A percentile compares a stretch with the other conserved stretches of the same genome.
These are phyloP conservation scores for Phytopythium ostracodes DNA, from an alignment of 352 stramenopile species.

Conservation along the genomic window DNA sequence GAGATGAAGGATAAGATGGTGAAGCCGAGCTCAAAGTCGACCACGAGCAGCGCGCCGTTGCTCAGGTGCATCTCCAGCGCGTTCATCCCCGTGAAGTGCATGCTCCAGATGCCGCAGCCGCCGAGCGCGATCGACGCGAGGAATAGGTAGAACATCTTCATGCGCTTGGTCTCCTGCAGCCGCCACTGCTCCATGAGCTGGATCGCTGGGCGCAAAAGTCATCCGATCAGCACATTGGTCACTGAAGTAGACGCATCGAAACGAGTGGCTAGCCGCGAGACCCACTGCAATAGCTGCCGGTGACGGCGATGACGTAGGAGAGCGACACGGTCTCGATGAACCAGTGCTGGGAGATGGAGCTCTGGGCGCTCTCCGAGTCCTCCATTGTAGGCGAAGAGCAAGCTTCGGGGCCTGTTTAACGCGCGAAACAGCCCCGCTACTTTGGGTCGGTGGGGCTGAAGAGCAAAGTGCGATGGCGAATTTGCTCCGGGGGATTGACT, in stretches of 20 bases:
- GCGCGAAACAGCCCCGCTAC: background rate
- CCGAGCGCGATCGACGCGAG: conserved; percentile 40
- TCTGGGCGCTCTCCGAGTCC: background rate
- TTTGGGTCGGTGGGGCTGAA: background rate
- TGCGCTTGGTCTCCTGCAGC: conserved; percentile 19
- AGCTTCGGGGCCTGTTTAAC: background rate
- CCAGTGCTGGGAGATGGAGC: conserved; percentile 35
- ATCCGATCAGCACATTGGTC: background rate
- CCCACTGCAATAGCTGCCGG: conserved; percentile 56
- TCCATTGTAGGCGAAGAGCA: background rate
- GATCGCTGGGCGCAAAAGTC: conserved; percentile 27
- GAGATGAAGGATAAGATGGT: conserved; percentile 59
- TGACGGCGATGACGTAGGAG: conserved; percentile 50
- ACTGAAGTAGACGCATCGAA: too few relatives aligned
- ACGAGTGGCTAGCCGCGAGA: background rate
- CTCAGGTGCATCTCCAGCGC: conserved; percentile 30
- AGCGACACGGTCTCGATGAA: conserved; percentile 35
- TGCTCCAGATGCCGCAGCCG: conserved; percentile 64
- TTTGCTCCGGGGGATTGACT: background rate
- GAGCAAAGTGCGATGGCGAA: background rate
- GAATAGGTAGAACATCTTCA: conserved; percentile 38
- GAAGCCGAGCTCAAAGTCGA: conserved; percentile 52
- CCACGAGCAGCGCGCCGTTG: conserved; percentile 27
- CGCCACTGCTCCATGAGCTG: conserved; percentile 76
- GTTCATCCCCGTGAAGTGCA: conserved; percentile 76